phyloP scores from a whole-genome alignment of 129 eudicot species.

The carrot (Daucus carota) region DH1_v3.0 NC_030383.2:7952001-7952500 shows the following conservation, averaged over 20 bases:
- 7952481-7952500: not conserved
- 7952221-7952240: slow-evolving; percentile 75
- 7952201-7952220: slow-evolving; percentile 90
- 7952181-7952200: slow-evolving; percentile 97
- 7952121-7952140: slow-evolving; percentile 90
- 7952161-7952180: slow-evolving; percentile 95
- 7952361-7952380: not conserved
- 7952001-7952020: slow-evolving; percentile 43
- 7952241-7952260: slow-evolving; percentile 90
- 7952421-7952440: not conserved
- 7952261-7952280: slow-evolving; percentile 1
- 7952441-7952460: not conserved
- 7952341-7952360: not conserved
- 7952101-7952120: slow-evolving; percentile 98
- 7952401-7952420: not conserved
- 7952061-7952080: slow-evolving; percentile 97
- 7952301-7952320: not conserved
- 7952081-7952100: slow-evolving; percentile 84
- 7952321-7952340: not conserved
- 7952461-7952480: not conserved
- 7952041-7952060: slow-evolving; percentile 82
- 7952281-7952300: not conserved
- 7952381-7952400: not conserved
- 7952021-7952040: slow-evolving; percentile 76
- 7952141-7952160: slow-evolving; percentile 88